Percentiles rank a stretch among this genome's conserved stretches.
These are phyloP conservation scores for Letharia lupina DNA, from an alignment of 495 filamentous ascomycete genomes.

Conservation along the genomic window DNA sequence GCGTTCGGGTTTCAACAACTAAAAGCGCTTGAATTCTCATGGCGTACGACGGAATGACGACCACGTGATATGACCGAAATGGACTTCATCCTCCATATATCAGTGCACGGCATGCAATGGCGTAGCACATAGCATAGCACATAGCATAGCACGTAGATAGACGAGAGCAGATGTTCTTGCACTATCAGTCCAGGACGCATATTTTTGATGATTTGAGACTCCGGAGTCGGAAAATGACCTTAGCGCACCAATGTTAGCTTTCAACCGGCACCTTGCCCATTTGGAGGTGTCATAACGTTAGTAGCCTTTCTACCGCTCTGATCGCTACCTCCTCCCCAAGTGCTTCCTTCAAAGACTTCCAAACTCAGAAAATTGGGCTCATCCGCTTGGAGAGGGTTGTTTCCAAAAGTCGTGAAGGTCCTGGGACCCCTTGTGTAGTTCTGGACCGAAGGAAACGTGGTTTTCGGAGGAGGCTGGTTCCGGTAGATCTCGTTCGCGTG, in stretches of 20 bases:
- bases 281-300: slow-evolving; percentile 33
- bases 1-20: slow-evolving; percentile 30
- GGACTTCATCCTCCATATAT: slow-evolving; percentile 26
- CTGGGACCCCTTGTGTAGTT: slow-evolving; percentile 8
- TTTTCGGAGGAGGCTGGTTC: slow-evolving; percentile 7
- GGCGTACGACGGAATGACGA: slow-evolving; percentile 15
- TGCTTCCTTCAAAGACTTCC: slow-evolving; percentile 7
- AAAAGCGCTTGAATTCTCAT: slow-evolving; percentile 21
- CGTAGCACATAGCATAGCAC: slow-evolving; percentile 11
- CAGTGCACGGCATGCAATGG: background rate
- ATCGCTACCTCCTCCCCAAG: slow-evolving; percentile 18
- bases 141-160: slow-evolving; percentile 10
- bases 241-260: background rate
- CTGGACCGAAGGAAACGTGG: background rate
- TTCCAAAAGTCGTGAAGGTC: slow-evolving; percentile 3
- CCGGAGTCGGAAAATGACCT: slow-evolving; percentile 1
- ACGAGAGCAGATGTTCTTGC: slow-evolving; percentile 10
- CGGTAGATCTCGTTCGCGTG: background rate
- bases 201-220: background rate
- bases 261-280: slow-evolving; percentile 42
- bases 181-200: background rate
- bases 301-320: background rate
- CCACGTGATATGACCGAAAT: slow-evolving; percentile 10
- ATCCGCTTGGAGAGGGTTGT: slow-evolving; percentile 8
- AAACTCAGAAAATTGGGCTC: slow-evolving; percentile 20